Evolutionary conservation across 2,329 filamentous ascomycete genomes (phyloP).

Genomic region (Epichloe uncinata): DNA sequence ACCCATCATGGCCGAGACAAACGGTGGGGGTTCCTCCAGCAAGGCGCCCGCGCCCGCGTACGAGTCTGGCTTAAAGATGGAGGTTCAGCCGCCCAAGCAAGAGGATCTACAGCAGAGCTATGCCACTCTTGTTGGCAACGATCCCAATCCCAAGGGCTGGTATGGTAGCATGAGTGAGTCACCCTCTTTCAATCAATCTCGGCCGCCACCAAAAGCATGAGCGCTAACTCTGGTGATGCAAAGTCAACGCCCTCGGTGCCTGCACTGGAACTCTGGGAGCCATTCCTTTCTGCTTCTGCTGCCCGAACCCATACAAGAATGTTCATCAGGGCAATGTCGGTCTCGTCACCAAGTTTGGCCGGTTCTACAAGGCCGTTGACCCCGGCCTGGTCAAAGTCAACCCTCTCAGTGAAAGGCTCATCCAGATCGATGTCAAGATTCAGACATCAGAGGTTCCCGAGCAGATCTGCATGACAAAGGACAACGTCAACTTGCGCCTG

Average conservation of each 20-base stretch:
- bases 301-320: conserved; percentile 90
- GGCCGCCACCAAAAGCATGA: not conserved
- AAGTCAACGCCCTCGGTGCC: conserved; percentile 60
- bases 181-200: not conserved
- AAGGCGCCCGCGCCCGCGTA: conserved; percentile 14
- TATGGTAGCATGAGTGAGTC: conserved; percentile 73
- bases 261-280: conserved; percentile 70
- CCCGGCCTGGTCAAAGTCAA: conserved; percentile 97
- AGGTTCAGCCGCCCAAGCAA: conserved; percentile 65
- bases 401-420: conserved; percentile 77
- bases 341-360: conserved; percentile 87
- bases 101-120: conserved; percentile 80
- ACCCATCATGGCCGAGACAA: conserved; percentile 11
- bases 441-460: conserved; percentile 95
- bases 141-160: conserved; percentile 67
- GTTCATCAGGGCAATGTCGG: conserved; percentile 91
- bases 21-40: conserved; percentile 17
- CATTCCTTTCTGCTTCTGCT: conserved; percentile 80
- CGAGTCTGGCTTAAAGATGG: conserved; percentile 39
- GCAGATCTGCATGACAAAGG: conserved; percentile 98
- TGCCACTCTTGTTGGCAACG: conserved; percentile 49
- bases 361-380: conserved; percentile 90
- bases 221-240: not conserved
- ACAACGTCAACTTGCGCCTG: conserved; percentile 88
- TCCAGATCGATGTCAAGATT: conserved; percentile 96